phyloP scores from a whole-genome alignment of 257 asterid genomes.

The Fraxinus excelsior region DNA sequence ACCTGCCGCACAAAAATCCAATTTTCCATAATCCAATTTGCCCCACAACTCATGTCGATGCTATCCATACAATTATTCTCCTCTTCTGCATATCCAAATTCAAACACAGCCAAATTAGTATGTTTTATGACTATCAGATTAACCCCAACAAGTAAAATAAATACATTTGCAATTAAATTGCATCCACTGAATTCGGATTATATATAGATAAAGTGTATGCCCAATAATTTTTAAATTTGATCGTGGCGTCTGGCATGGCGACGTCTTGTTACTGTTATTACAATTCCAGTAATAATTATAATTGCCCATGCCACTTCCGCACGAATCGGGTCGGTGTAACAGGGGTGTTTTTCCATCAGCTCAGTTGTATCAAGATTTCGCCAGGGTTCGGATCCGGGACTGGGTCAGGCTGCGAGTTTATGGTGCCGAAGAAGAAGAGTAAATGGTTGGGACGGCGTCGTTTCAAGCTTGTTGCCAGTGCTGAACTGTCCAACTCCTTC shows the following conservation, averaged over 20 bases:
- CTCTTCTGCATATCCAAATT: constrained; percentile 14
- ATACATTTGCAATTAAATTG: too few relatives aligned
- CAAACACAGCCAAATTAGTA: constrained; percentile 13
- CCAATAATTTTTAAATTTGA: constrained; percentile 11
- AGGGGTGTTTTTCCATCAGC: constrained; percentile 43
- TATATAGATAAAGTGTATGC: not conserved
- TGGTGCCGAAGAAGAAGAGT: constrained; percentile 41
- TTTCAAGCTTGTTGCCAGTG: constrained; percentile 44
- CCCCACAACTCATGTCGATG: constrained; percentile 27
- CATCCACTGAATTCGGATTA: not conserved
- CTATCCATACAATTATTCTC: constrained; percentile 46
- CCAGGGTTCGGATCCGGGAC: constrained; percentile 29
- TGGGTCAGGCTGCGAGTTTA: constrained; percentile 20
- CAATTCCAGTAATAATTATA: constrained; percentile 20
- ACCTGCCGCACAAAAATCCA: not conserved
- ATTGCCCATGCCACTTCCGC: constrained; percentile 48
- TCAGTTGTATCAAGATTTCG: constrained; percentile 38
- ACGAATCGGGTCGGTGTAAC: constrained; percentile 45
- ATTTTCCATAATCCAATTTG: not conserved
- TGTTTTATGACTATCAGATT: not conserved
- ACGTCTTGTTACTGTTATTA: constrained; percentile 34
- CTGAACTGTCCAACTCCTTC: constrained; percentile 68
- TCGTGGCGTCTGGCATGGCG: constrained; percentile 47
- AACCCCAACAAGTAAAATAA: not conserved
- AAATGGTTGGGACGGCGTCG: constrained; percentile 43